These are phyloP conservation scores for Talaromyces sp. DNA, from an alignment of 2,329 filamentous ascomycete genomes.

Conservation along the genomic window DNA sequence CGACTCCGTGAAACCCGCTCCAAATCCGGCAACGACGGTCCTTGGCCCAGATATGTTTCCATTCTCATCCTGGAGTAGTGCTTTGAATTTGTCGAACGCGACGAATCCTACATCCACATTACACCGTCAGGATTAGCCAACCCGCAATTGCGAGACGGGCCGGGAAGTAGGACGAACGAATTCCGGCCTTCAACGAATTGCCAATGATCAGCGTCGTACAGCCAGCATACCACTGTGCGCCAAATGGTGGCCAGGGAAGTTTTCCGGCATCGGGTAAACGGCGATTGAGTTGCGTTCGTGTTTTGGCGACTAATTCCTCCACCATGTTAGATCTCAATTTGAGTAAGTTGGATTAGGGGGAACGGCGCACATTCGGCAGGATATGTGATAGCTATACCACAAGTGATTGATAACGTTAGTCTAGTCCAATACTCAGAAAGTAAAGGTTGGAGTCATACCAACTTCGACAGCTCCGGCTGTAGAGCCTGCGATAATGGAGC, in stretches of 20 bases:
- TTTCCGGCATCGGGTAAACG: conserved; percentile 76
- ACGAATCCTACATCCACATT: conserved; percentile 69
- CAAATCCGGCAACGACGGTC: conserved; percentile 90
- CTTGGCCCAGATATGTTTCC: conserved; percentile 86
- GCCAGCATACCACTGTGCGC: conserved; percentile 92
- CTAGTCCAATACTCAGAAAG: background rate
- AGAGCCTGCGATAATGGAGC: conserved; percentile 86
- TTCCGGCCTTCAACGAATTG: conserved; percentile 93
- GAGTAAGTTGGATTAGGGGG: too few species aligned
- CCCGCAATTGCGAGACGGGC: background rate
- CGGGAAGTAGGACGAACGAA: conserved; percentile 62
- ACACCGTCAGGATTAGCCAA: background rate
- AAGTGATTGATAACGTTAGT: conserved; percentile 24
- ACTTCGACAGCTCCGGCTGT: conserved; percentile 96
- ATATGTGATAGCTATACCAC: conserved; percentile 71
- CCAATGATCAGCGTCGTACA: conserved; percentile 96
- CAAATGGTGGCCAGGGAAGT: conserved; percentile 91
- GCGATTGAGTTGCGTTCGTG: conserved; percentile 86
- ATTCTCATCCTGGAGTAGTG: conserved; percentile 71
- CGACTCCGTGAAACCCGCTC: conserved; percentile 90
- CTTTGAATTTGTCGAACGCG: conserved; percentile 92
- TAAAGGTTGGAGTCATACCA: conserved; percentile 49
- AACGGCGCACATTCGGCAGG: conserved; percentile 74
- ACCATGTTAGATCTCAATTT: conserved; percentile 10
- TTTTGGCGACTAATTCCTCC: conserved; percentile 75